Base-by-base conservation (phyloP, 176 grass and related monocot genomes). In the Aegilops bicornis region DNA sequence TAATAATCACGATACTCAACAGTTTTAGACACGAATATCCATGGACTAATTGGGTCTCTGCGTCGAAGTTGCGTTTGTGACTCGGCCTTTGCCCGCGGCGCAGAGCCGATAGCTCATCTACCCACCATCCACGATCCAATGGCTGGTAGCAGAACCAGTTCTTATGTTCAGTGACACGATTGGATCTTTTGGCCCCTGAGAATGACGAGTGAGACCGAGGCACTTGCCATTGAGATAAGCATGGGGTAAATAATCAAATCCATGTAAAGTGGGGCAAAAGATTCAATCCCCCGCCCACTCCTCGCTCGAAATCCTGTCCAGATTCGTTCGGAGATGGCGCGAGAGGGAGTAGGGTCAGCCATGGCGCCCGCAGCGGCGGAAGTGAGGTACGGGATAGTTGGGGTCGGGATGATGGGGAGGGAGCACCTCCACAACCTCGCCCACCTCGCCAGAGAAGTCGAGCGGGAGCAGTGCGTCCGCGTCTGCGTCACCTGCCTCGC, bases 371-470 rank as follows among this genome's bases (percentile, higher is more conserved):
- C 45, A 73, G 85, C 12, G 88, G 47, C 31, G 48, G 69, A 50
- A 82, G 86, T 93, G 61, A 87, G 96, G 85, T 98, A 98, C 73
- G 96, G 93, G 45, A 95, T 98, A 27, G 81, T 98, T 3, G 93
- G 95, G 36, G 91, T 93, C 43, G 96, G 96, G 73, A 98, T 98
- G 93, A 98, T 98, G 96, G 96, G 96, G 27, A 61, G 96, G 86
- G 96, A 98, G 89, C 96, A 98, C 74, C 82, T 98, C 73, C 69
- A 87, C 62, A 98, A 95, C 78, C 96, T 98, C 22, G 90, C 88
- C 81, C 90, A 95, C 86, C 89, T 98, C 48, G 83, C 93, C 56
- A 47, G 52, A 43, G 86, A 92, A 60, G 74, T 72, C 19, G 52
- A 22, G 42, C 43, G 74, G 56, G 80, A 92, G 47, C 89, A 43